These are phyloP conservation scores for Pichia sp. DNA, from an alignment of 1,139 yeast genomes.

Conservation along the genomic window DNA sequence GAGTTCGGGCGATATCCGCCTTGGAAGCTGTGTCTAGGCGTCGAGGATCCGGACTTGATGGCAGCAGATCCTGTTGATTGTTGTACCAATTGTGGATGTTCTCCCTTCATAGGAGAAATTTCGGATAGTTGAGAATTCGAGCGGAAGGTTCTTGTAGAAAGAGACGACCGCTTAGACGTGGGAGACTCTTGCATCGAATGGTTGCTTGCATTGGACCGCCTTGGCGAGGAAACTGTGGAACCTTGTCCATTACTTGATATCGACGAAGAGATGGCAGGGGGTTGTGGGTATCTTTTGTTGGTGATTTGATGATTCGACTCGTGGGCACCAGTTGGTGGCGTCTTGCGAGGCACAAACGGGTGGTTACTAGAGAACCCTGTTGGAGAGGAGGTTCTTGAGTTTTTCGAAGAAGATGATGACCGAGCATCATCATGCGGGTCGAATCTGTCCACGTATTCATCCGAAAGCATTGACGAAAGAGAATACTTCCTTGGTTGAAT, in stretches of 20 bases:
- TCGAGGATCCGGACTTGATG: slow-evolving; percentile 7
- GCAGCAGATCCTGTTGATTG: slow-evolving; percentile 8
- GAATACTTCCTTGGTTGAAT: slow-evolving; percentile 91
- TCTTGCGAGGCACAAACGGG: slow-evolving; percentile 6
- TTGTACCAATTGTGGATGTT: slow-evolving; percentile 15
- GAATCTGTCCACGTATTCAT: slow-evolving; percentile 30
- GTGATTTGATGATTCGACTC: neutral
- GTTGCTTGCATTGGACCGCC: slow-evolving; percentile 11
- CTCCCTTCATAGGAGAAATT: slow-evolving; percentile 22
- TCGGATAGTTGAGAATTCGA: slow-evolving; percentile 29
- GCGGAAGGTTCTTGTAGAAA: slow-evolving; percentile 31
- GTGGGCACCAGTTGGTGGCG: slow-evolving; percentile 7
- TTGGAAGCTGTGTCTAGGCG: slow-evolving; percentile 11
- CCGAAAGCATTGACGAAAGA: slow-evolving; percentile 82
- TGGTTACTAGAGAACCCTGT: slow-evolving; percentile 7
- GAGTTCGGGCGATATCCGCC: slow-evolving; percentile 3
- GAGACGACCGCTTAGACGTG: slow-evolving; percentile 28
- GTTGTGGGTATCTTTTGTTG: slow-evolving; percentile 10
- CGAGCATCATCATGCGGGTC: slow-evolving; percentile 17
- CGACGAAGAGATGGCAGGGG: slow-evolving; percentile 12
- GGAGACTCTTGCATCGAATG: slow-evolving; percentile 22
- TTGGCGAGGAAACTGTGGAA: slow-evolving; percentile 10
- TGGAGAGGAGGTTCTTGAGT: slow-evolving; percentile 26
- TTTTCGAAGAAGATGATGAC: slow-evolving; percentile 17
- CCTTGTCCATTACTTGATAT: neutral